Conservation (phyloP, 371 early-diverging fungal genomes). For the Vairimorpha necatrix region DNA sequence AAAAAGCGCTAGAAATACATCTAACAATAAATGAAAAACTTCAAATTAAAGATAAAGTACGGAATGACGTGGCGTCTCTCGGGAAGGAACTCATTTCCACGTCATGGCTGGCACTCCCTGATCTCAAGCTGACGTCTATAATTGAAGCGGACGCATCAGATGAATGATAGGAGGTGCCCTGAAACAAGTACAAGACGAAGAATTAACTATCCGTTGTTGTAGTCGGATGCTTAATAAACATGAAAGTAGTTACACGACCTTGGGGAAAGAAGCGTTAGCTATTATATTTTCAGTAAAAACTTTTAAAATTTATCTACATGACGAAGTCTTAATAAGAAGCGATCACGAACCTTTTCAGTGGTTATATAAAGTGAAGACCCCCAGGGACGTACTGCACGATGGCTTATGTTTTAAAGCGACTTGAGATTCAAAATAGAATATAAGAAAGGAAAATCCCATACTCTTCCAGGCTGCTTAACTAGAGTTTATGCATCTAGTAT, state of each 20-base stretch:
- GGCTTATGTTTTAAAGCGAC: neutral
- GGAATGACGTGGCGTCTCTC: neutral
- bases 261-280: slow-evolving; percentile 9
- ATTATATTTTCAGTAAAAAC: slow-evolving; percentile 6
- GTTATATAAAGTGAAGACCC: neutral
- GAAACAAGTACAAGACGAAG: neutral
- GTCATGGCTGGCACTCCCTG: neutral
- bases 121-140: neutral
- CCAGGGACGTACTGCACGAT: neutral
- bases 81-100: neutral
- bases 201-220: neutral
- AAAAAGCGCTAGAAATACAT: neutral
- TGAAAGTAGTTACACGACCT: slow-evolving; percentile 17
- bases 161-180: slow-evolving; percentile 23
- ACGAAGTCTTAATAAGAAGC: slow-evolving; percentile 21
- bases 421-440: slow-evolving; percentile 8
- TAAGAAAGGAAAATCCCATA: slow-evolving; percentile 1
- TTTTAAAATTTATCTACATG: slow-evolving; percentile 18
- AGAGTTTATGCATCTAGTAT: too few relatives aligned
- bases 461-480: too few relatives aligned
- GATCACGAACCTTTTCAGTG: slow-evolving; percentile 9
- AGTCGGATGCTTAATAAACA: neutral
- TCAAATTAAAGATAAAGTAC: neutral
- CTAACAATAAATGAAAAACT: neutral
- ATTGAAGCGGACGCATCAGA: slow-evolving; percentile 34